Evolutionary conservation across 768 basidiomycete species (phyloP).

Genomic region (Hirschioporus abietinus): DNA sequence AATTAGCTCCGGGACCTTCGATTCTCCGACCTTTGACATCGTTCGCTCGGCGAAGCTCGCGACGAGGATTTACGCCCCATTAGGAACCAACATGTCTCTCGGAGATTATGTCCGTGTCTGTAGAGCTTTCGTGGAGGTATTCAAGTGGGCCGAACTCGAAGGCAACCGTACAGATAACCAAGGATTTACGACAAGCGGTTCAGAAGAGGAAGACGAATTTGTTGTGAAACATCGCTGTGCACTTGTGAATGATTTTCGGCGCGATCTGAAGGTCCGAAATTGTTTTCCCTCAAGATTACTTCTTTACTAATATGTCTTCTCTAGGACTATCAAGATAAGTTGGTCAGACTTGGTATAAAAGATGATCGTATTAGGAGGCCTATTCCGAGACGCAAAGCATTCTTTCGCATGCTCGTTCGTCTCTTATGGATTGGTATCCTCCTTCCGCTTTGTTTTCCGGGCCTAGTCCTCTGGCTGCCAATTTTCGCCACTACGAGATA

Average conservation of each 20-base stretch:
- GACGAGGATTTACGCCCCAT: slow-evolving; percentile 74
- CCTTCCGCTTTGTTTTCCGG: slow-evolving; percentile 62
- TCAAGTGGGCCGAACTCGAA: slow-evolving; percentile 43
- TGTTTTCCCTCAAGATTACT: slow-evolving; percentile 5
- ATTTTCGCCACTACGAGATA: slow-evolving; percentile 67
- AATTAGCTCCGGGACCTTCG: slow-evolving; percentile 73
- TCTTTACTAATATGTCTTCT: slow-evolving; percentile 3
- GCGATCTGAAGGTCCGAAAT: slow-evolving; percentile 54
- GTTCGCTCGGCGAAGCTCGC: slow-evolving; percentile 73
- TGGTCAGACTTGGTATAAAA: slow-evolving; percentile 65
- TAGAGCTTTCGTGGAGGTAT: slow-evolving; percentile 69
- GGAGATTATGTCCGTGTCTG: slow-evolving; percentile 80
- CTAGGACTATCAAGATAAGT: slow-evolving; percentile 70
- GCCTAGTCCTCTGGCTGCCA: slow-evolving; percentile 78
- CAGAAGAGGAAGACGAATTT: slow-evolving; percentile 16
- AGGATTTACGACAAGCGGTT: slow-evolving; percentile 12
- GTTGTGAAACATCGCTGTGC: slow-evolving; percentile 17
- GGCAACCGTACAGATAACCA: slow-evolving; percentile 16
- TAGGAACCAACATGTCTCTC: slow-evolving; percentile 81
- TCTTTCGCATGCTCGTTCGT: slow-evolving; percentile 62
- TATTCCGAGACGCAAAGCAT: slow-evolving; percentile 45
- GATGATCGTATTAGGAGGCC: slow-evolving; percentile 80
- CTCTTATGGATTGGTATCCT: slow-evolving; percentile 59
- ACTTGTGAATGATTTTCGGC: slow-evolving; percentile 23
- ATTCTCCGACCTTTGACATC: slow-evolving; percentile 81